Base-by-base conservation (phyloP, 169 alveolate species). In the Cyclospora cayetanensis region DNA sequence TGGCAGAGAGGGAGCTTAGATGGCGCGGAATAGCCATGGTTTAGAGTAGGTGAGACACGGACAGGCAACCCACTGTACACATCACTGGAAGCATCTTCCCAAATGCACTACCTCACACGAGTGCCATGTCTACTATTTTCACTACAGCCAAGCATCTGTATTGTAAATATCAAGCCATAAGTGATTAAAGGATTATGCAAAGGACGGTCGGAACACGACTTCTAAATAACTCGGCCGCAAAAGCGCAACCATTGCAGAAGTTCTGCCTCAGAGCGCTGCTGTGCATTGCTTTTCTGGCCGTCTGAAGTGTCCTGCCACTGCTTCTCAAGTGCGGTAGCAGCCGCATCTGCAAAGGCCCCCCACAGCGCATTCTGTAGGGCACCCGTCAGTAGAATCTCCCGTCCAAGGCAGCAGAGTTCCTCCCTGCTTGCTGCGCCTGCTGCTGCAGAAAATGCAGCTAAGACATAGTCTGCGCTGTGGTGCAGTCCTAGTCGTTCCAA, bases 401-500 rank as follows among this genome's bases (percentile, higher is more conserved):
- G n/a, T 50, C 89, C 89, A 50, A 79, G 72, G 46, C 74, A 50
- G 5, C 89, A 79, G 22, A 79, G 89, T 52, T 79, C 74, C 68
- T 46, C 72, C 34, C 74, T 22, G n/a, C 25, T 34, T 41, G 89
- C 89, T 37, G 35, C 72, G 31, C 55, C 89, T 12, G 89, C 89
- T 20, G 89, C 52, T 50, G 72, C 34, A 50, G 89, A 79, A 25
- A 79, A 79, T 9, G 89, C 89, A 15, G 89, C 74, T 35, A 79
- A 79, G 18, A 79, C 89, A n/a, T 79, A 79, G 15, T 79, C 89
- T 15, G 89, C 89, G 31, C 74, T 12, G 2, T 4, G 25, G 1
- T 79, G 89, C 74, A 50, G 89, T 9, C 89, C 89, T 31, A 79
- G 89, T 25, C 89, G 89, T 41, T 79, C 55, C 22, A 79, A 52